Evolutionary conservation across 2,329 filamentous ascomycete species (phyloP).

Genomic region (Esteya vermicola): DNA sequence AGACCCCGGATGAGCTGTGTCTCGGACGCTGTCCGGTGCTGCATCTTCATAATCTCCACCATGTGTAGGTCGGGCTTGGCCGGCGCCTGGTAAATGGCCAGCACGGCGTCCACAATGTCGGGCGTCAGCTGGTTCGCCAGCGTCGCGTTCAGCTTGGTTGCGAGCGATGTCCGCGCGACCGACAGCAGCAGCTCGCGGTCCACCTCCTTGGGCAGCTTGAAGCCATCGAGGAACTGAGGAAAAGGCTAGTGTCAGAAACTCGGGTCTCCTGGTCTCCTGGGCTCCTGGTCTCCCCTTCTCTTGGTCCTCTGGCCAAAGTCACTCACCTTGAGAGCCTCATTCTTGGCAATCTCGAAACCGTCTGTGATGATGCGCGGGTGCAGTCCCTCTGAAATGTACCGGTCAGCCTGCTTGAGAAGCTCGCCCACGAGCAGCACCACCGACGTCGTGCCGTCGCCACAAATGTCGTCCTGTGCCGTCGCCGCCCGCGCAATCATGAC

Average conservation of each 20-base stretch:
- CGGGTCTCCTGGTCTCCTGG: too few relatives aligned
- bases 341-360: slow-evolving; percentile 93
- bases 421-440: slow-evolving; percentile 93
- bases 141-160: slow-evolving; percentile 83
- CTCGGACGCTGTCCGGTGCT: slow-evolving; percentile 90
- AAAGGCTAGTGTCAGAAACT: too few relatives aligned
- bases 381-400: slow-evolving; percentile 91
- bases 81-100: slow-evolving; percentile 80
- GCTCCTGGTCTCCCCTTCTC: too few relatives aligned
- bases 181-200: slow-evolving; percentile 89
- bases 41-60: slow-evolving; percentile 99
- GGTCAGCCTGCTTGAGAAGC: slow-evolving; percentile 91
- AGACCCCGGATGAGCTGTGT: slow-evolving; percentile 91
- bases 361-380: slow-evolving; percentile 95
- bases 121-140: slow-evolving; percentile 86
- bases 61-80: slow-evolving; percentile 95
- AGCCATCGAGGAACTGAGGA: slow-evolving; percentile 71
- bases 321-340: slow-evolving; percentile 68
- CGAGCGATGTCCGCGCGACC: slow-evolving; percentile 84
- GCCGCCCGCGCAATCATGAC: slow-evolving; percentile 74
- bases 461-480: slow-evolving; percentile 96
- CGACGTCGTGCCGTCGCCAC: slow-evolving; percentile 92
- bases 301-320: neutral
- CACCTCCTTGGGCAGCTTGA: slow-evolving; percentile 79
- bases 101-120: slow-evolving; percentile 89